Conservation (phyloP, 1,284 basidiomycete genomes). For the Bjerkandera adusta region DNA sequence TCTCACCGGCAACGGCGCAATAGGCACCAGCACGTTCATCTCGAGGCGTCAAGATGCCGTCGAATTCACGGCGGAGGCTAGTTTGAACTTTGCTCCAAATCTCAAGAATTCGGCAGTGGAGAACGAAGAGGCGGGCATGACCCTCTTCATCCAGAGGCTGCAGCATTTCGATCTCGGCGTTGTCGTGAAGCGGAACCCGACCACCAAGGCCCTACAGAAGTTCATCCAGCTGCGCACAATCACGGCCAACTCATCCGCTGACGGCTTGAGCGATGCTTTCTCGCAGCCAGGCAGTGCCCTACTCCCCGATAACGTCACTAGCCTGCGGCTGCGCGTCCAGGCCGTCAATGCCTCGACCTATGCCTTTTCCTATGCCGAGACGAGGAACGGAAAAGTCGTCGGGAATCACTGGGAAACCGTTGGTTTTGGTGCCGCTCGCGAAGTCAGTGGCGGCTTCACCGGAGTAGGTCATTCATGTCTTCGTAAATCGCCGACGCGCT, state of each 20-base stretch:
- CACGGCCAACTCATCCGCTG: slow-evolving; percentile 5
- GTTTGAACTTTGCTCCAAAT: slow-evolving; percentile 4
- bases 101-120: background rate
- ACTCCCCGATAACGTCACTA: background rate
- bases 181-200: background rate
- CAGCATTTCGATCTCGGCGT: slow-evolving; percentile 12
- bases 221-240: slow-evolving; percentile 7
- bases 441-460: slow-evolving; percentile 13
- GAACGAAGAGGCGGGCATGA: slow-evolving; percentile 9
- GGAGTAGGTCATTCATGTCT: slow-evolving; percentile 1
- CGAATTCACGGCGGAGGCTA: slow-evolving; percentile 6
- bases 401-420: slow-evolving; percentile 13
- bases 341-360: slow-evolving; percentile 11
- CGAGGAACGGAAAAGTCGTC: no score
- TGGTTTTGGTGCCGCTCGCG: slow-evolving; percentile 7
- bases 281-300: slow-evolving; percentile 3
- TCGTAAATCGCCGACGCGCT: no score
- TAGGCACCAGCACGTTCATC: slow-evolving; percentile 9
- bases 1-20: slow-evolving; percentile 6
- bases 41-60: slow-evolving; percentile 8
- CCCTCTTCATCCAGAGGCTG: slow-evolving; percentile 8
- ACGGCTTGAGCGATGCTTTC: slow-evolving; percentile 2
- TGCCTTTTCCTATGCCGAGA: slow-evolving; percentile 3
- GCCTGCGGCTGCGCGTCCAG: slow-evolving; percentile 6
- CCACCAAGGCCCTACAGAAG: background rate